These are phyloP conservation scores for Zalerion maritima DNA, from an alignment of 495 filamentous ascomycete species.

Conservation along the genomic window DNA sequence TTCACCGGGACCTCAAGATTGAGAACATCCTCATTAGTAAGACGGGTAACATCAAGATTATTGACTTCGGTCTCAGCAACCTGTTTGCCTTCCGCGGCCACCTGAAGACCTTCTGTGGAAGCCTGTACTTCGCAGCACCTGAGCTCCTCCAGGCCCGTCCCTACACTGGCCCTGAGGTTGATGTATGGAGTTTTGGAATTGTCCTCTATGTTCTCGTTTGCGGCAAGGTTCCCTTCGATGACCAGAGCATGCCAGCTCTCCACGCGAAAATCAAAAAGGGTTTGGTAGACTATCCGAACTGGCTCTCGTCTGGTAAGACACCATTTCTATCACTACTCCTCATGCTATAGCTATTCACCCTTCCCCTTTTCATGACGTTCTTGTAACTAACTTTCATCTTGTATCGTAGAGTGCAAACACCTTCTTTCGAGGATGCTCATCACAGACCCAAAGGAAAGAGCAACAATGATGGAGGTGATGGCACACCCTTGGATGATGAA, in stretches of 20 bases:
- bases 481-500: constrained; percentile 96
- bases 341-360: constrained; percentile 1
- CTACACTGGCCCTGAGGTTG: constrained; percentile 93
- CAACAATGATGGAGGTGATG: constrained; percentile 83
- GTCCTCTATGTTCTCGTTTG: constrained; percentile 97
- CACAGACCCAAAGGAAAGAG: constrained; percentile 78
- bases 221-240: constrained; percentile 96
- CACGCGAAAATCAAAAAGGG: constrained; percentile 99
- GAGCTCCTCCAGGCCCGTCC: constrained; percentile 87
- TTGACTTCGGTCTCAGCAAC: constrained; percentile 97
- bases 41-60: constrained; percentile 98
- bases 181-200: constrained; percentile 98
- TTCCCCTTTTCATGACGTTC: neutral
- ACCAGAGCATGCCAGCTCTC: constrained; percentile 96
- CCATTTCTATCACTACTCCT: neutral
- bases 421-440: constrained; percentile 94
- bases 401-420: constrained; percentile 65
- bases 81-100: constrained; percentile 77
- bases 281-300: constrained; percentile 85
- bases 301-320: constrained; percentile 69
- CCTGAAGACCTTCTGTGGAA: constrained; percentile 95
- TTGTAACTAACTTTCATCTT: constrained; percentile 17
- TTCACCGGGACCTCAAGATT: constrained; percentile 95
- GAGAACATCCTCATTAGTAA: constrained; percentile 99
- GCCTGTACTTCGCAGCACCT: constrained; percentile 94